Evolutionary conservation across 176 grass and related monocot genomes (phyloP).

Genomic region (Aechmea fasciata): DNA sequence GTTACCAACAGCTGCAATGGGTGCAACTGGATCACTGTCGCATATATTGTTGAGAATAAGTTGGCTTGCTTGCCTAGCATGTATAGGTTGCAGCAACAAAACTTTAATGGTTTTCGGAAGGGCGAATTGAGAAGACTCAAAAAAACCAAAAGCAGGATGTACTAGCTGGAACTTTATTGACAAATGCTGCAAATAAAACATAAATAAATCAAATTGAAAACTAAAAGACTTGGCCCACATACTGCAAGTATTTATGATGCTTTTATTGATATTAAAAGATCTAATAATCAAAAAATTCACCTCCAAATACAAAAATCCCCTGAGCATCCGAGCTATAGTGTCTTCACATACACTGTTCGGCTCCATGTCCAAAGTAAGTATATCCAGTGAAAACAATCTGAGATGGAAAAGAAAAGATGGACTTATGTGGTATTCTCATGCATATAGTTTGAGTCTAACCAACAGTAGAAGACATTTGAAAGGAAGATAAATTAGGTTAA

Average conservation of each 20-base stretch:
- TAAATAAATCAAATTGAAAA: not conserved
- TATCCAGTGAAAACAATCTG: constrained; percentile 34
- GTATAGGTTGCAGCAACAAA: constrained; percentile 60
- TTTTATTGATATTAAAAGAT: not conserved
- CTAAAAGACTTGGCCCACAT: too few relatives aligned
- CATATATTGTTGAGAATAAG: constrained; percentile 27
- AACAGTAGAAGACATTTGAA: not conserved
- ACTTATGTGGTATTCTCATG: not conserved
- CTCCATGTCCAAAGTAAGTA: constrained; percentile 10
- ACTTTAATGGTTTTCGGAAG: constrained; percentile 58
- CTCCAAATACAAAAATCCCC: constrained; percentile 56
- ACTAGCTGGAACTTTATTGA: constrained; percentile 55
- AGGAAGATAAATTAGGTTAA: too few relatives aligned
- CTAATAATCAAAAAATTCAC: constrained; percentile 24
- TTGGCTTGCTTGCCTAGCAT: constrained; percentile 39
- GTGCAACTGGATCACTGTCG: not conserved
- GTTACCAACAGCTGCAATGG: not conserved
- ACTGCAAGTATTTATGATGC: too few relatives aligned
- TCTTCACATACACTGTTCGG: constrained; percentile 28
- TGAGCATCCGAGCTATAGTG: constrained; percentile 41
- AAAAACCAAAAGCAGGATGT: constrained; percentile 28
- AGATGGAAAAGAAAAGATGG: not conserved
- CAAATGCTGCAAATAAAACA: constrained; percentile 51
- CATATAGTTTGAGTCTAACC: not conserved
- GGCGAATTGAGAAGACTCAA: constrained; percentile 18